Percentiles rank a stretch among this genome's conserved stretches.
Conservation (phyloP, 1,284 basidiomycete species). For the Trametes versicolor region DNA sequence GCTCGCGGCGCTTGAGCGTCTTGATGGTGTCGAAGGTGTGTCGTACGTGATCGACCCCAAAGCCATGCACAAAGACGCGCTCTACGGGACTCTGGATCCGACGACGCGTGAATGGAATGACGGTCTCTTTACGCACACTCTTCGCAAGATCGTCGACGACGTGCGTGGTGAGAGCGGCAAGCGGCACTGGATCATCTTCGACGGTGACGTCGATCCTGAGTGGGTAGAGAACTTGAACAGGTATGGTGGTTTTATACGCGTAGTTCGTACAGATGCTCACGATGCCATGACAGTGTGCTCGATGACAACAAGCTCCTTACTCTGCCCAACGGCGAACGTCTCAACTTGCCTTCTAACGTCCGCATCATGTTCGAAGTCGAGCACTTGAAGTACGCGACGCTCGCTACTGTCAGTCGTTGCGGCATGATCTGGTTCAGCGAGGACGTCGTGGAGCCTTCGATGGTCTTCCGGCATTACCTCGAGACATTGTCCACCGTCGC, state of each 20-base stretch:
- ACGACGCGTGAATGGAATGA: conserved; percentile 99
- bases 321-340: conserved; percentile 97
- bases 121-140: conserved; percentile 96
- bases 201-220: conserved; percentile 99
- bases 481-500: conserved; percentile 79
- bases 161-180: conserved; percentile 97
- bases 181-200: conserved; percentile 99
- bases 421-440: conserved; percentile 99
- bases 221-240: conserved; percentile 99
- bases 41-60: conserved; percentile 99
- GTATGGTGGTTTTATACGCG: conserved; percentile 52
- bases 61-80: conserved; percentile 97
- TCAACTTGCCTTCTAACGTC: conserved; percentile 96
- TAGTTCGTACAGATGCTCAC: conserved; percentile 24
- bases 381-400: conserved; percentile 96
- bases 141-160: conserved; percentile 98
- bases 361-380: conserved; percentile 99
- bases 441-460: conserved; percentile 89
- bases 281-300: conserved; percentile 74
- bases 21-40: conserved; percentile 94
- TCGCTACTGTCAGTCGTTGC: conserved; percentile 99
- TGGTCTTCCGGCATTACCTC: conserved; percentile 95
- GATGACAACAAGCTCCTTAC: conserved; percentile 99
- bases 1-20: conserved; percentile 88
- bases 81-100: conserved; percentile 97